Evolutionary conservation across 306 rosid species (phyloP).

Genomic region (Fragaria nilgerrensis): DNA sequence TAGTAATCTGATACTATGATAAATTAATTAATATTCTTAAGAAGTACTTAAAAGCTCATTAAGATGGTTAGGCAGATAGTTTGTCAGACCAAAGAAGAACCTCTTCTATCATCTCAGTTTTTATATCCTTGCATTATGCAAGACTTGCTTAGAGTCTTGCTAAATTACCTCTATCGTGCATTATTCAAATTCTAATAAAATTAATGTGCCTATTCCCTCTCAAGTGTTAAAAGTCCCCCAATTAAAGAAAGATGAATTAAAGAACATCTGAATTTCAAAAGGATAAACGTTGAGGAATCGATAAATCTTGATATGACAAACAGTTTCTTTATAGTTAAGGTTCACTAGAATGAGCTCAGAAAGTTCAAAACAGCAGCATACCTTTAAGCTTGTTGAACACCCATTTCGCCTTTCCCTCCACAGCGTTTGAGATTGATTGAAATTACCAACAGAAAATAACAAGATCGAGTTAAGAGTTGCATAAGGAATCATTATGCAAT

Average conservation of each 20-base stretch:
- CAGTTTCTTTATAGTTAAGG: background rate
- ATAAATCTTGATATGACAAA: background rate
- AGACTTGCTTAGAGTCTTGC: background rate
- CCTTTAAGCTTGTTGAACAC: constrained; percentile 88
- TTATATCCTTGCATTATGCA: too few species aligned
- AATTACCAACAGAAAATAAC: background rate
- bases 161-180: background rate
- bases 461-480: background rate
- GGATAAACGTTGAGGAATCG: background rate
- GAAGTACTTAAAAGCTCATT: too few species aligned
- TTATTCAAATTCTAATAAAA: background rate
- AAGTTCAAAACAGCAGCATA: constrained; percentile 5
- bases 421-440: constrained; percentile 70
- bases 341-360: background rate
- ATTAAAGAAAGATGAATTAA: background rate
- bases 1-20: too few species aligned
- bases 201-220: background rate
- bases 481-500: too few species aligned
- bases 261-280: background rate
- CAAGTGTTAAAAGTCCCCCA: too few species aligned
- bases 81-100: too few species aligned
- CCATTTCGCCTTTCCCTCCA: constrained; percentile 91
- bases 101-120: too few species aligned
- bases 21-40: too few species aligned
- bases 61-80: too few species aligned